A percentile compares a stretch with the other conserved stretches of the same genome.
These are phyloP conservation scores for Cucurbita moschata DNA, from an alignment of 306 rosid genomes.

Conservation along the genomic window DNA sequence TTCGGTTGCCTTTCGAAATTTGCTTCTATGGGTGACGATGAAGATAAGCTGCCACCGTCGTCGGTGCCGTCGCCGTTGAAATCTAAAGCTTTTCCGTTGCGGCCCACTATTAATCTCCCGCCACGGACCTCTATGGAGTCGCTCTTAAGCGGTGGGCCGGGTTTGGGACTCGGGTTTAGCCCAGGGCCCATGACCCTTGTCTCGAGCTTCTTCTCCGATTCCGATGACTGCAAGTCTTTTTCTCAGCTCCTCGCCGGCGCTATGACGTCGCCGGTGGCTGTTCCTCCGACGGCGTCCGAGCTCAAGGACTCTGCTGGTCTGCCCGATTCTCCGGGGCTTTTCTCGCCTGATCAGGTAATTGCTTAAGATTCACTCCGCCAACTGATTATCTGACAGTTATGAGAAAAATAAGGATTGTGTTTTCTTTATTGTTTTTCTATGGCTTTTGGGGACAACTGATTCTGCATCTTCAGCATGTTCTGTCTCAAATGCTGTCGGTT, in stretches of 20 bases:
- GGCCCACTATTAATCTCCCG: constrained; percentile 44
- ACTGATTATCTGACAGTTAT: background rate
- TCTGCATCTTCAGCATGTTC: background rate
- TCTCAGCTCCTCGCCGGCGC: constrained; percentile 83
- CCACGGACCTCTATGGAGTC: constrained; percentile 46
- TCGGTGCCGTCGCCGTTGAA: constrained; percentile 17
- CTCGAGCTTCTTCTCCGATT: constrained; percentile 43
- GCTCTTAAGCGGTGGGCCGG: constrained; percentile 27
- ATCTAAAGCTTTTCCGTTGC: constrained; percentile 1
- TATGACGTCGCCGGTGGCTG: constrained; percentile 36
- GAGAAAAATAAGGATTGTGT: background rate
- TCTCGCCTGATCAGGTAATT: constrained; percentile 48
- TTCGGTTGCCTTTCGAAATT: background rate
- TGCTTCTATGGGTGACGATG: constrained; percentile 33
- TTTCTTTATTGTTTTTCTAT: background rate
- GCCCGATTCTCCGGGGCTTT: constrained; percentile 28
- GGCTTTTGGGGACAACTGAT: background rate
- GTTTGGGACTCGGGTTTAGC: constrained; percentile 32
- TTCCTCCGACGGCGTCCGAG: constrained; percentile 5
- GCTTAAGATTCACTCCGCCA: background rate
- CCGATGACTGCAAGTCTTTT: constrained; percentile 52
- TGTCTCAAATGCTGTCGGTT: background rate
- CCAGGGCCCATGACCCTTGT: constrained; percentile 83
- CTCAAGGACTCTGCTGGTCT: constrained; percentile 12
- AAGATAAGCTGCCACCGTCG: constrained; percentile 9